Base-by-base conservation (phyloP, 768 basidiomycete species). In the Mycena albidolilacea region DNA sequence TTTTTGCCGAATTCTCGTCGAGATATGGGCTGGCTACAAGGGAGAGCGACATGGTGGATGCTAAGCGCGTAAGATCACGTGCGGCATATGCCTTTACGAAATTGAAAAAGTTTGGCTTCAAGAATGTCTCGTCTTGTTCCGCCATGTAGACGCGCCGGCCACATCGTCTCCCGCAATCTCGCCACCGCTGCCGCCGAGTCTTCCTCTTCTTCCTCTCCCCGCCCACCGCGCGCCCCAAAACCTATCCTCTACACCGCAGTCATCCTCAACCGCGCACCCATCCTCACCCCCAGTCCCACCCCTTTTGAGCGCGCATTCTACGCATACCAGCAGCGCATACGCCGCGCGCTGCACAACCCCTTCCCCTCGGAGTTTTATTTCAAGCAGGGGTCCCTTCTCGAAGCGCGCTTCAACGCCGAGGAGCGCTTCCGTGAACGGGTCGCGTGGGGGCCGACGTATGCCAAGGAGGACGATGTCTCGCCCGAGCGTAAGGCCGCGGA, bases 291-390 rank as follows among this genome's bases (percentile, higher is more conserved):
- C 59, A 88, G 91, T 0, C 92, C 91, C 0, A 90, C 90, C 0
- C 83, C 87, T 1, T 93, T 97, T 77, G 95, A 97, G 82, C 84
- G 86, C 75, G 91, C 95, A 14, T 97, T 94, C 82, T 92, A 94
- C 82, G 86, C 89, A 65, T 97, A 97, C 87, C 94, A 96, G 80
- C 86, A 90, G 10, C 91, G 95, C 54, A 89, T 98, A 79, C 90
- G 91, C 78, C 92, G 95, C 75, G 93, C 96, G 3, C 84, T 98
- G 60, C 93, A 93, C 80, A 95, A 95, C 76, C 97, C 97, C 0
- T 92, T 96, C 80, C 95, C 97, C 19, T 86, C 90, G 70, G 92
- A 96, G 59, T 96, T 97, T 83, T 98, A 97, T 85, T 97, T 97
- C 88, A 96, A 96, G 83, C 92, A 92, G 62, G 97, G 97, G 10